Conservation (phyloP, 192 early-diverging fungal species). For the Podila epigama region DNA sequence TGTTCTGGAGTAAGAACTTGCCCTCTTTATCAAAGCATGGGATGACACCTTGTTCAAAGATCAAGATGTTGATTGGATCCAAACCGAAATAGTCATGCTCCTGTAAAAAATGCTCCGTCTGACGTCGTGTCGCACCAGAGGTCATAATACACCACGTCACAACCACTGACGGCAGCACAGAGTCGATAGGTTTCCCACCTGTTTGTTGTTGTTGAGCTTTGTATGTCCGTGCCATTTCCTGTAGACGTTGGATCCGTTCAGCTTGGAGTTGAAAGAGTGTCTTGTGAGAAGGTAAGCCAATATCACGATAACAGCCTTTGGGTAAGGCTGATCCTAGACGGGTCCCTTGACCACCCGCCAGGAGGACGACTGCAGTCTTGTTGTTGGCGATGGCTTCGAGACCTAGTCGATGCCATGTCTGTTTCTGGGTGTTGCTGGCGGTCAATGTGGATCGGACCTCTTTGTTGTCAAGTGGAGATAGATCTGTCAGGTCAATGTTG, state of each 20-base stretch:
- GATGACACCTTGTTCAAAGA: conserved; percentile 90
- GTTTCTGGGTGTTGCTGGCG: conserved; percentile 49
- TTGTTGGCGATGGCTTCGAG: conserved; percentile 76
- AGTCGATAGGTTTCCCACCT: neutral
- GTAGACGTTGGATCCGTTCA: conserved; percentile 84
- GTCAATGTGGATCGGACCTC: conserved; percentile 62
- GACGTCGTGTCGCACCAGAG: conserved; percentile 81
- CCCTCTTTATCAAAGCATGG: conserved; percentile 88
- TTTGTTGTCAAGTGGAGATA: conserved; percentile 72
- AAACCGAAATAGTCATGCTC: conserved; percentile 85
- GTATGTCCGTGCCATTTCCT: conserved; percentile 62
- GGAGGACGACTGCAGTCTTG: conserved; percentile 89
- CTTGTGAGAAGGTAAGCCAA: conserved; percentile 86
- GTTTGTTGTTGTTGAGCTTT: neutral
- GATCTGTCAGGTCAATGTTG: too few relatives aligned
- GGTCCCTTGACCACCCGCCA: conserved; percentile 90
- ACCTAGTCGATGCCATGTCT: conserved; percentile 71
- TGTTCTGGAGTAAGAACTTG: conserved; percentile 81
- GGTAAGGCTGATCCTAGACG: conserved; percentile 78
- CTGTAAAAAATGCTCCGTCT: conserved; percentile 74
- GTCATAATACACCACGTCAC: conserved; percentile 98
- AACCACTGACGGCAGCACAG: conserved; percentile 41
- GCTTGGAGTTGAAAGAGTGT: conserved; percentile 92
- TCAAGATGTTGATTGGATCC: conserved; percentile 73
- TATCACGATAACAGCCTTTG: conserved; percentile 90